Conservation (phyloP, 2,329 filamentous ascomycete species). For the Penicillium polonicum region DNA sequence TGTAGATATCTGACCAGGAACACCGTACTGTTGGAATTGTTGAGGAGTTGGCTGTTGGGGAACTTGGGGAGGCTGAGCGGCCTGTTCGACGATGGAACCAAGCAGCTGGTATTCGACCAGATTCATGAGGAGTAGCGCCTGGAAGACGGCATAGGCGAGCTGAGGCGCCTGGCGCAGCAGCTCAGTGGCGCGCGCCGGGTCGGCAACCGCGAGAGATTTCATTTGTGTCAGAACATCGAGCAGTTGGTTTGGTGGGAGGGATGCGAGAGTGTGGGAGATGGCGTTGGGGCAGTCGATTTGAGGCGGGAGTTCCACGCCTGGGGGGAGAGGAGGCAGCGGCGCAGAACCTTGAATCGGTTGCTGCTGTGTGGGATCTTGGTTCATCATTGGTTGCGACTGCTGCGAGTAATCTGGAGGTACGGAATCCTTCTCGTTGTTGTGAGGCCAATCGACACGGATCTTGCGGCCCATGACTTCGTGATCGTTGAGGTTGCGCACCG, state of each 20-base stretch:
- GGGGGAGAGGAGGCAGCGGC: conserved; percentile 73
- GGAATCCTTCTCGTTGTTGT: conserved; percentile 77
- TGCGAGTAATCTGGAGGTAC: conserved; percentile 52
- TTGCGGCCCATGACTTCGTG: conserved; percentile 94
- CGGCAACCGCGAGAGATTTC: conserved; percentile 80
- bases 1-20: conserved; percentile 51
- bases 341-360: conserved; percentile 47
- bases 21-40: conserved; percentile 38
- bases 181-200: conserved; percentile 80
- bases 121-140: conserved; percentile 87
- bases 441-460: conserved; percentile 91
- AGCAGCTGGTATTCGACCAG: conserved; percentile 84
- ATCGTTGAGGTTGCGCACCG: conserved; percentile 92
- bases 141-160: conserved; percentile 91
- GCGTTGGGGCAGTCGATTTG: conserved; percentile 83
- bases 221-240: conserved; percentile 92
- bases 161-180: conserved; percentile 87
- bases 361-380: conserved; percentile 40
- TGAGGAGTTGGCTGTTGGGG: conserved; percentile 40
- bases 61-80: conserved; percentile 43
- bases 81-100: conserved; percentile 72
- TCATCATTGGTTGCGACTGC: conserved; percentile 32
- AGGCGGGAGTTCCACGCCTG: conserved; percentile 78
- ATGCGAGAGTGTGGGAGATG: conserved; percentile 86
- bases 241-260: conserved; percentile 81